Conservation (phyloP, 371 early-diverging fungal species). For the Antonospora locustae region DNA sequence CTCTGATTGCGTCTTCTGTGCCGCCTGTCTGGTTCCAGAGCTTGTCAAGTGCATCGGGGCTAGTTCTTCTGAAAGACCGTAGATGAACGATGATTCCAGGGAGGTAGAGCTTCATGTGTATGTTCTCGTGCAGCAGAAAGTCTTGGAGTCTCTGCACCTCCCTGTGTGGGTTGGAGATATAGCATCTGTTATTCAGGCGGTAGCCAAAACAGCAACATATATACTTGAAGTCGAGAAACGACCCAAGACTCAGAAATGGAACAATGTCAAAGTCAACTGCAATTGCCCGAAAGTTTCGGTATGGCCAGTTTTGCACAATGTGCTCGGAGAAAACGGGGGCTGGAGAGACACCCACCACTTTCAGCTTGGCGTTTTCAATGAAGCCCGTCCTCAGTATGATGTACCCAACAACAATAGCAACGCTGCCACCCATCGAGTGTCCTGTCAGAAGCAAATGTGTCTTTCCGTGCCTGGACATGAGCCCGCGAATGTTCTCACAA, state of each 20-base stretch:
- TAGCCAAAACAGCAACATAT: constrained; percentile 39
- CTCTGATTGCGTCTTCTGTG: too few relatives aligned
- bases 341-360: constrained; percentile 20
- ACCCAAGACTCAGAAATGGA: constrained; percentile 44
- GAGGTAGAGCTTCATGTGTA: constrained; percentile 43
- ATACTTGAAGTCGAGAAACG: constrained; percentile 49
- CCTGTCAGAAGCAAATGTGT: constrained; percentile 44
- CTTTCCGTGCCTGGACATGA: constrained; percentile 9
- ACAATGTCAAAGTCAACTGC: too few relatives aligned
- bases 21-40: too few relatives aligned
- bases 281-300: too few relatives aligned
- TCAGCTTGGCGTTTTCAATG: constrained; percentile 14
- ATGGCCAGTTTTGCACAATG: constrained; percentile 9
- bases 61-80: too few relatives aligned
- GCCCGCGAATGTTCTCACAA: constrained; percentile 11
- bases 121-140: constrained; percentile 19
- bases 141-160: too few relatives aligned
- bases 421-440: constrained; percentile 52
- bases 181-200: constrained; percentile 7
- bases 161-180: constrained; percentile 35
- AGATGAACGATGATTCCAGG: constrained; percentile 49
- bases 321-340: constrained; percentile 41
- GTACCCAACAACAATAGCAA: constrained; percentile 39
- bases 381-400: too few relatives aligned
- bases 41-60: too few relatives aligned